Percentiles rank a stretch among this genome's conserved stretches.
These are phyloP conservation scores for Aspergillus bertholletiae DNA, from an alignment of 495 filamentous ascomycete genomes.

Conservation along the genomic window DNA sequence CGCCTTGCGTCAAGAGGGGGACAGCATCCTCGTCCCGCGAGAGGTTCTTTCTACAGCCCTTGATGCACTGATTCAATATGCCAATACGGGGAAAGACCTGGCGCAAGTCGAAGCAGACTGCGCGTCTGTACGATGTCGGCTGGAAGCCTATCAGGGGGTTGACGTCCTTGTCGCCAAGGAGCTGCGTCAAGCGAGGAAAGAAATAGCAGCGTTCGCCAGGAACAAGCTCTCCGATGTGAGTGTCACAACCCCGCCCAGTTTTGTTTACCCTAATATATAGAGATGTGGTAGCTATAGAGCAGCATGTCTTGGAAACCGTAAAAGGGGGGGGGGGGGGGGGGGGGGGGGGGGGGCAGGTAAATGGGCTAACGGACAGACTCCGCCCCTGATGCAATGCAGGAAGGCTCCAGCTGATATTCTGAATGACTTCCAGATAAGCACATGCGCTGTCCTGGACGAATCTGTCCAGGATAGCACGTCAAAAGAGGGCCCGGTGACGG, in stretches of 20 bases:
- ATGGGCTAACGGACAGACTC: background rate
- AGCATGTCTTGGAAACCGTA: no score
- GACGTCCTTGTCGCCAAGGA: background rate
- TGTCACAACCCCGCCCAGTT: background rate
- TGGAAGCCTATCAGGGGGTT: background rate
- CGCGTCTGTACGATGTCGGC: background rate
- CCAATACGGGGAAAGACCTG: background rate
- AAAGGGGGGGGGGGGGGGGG: no score
- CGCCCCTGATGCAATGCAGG: background rate
- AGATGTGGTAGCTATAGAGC: background rate
- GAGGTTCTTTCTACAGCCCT: background rate
- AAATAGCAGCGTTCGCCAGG: background rate
- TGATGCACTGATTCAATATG: background rate
- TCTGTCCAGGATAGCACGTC: background rate
- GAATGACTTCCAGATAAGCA: background rate
- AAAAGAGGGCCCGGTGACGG: background rate
- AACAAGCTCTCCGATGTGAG: background rate
- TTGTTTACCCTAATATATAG: no score
- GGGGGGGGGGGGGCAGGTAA: no score
- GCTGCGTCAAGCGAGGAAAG: background rate
- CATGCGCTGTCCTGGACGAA: background rate
- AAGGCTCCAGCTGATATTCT: background rate
- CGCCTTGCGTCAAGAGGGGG: background rate
- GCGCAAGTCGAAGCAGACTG: background rate
- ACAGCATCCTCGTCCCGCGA: background rate